Conservation (phyloP, 2,329 filamentous ascomycete species). For the Cytospora paraplurivora region DNA sequence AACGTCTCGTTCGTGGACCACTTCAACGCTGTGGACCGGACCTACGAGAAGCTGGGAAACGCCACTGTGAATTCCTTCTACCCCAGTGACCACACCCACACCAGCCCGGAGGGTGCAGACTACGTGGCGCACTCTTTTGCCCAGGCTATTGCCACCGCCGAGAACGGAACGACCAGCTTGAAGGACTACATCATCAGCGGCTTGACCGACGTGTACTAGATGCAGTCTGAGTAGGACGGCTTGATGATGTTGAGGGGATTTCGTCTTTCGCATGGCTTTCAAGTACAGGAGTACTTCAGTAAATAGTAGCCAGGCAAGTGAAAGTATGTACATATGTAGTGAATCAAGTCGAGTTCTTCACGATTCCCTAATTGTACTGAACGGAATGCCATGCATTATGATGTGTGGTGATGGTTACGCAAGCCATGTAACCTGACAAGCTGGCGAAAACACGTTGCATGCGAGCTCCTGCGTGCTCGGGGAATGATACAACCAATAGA, state of each 20-base stretch:
- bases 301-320: background rate
- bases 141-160: slow-evolving; percentile 44
- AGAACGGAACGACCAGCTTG: slow-evolving; percentile 37
- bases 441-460: no score
- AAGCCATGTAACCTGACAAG: no score
- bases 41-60: slow-evolving; percentile 51
- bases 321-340: no score
- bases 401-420: no score
- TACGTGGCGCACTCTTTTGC: slow-evolving; percentile 59
- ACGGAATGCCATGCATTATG: no score
- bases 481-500: no score
- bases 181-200: slow-evolving; percentile 31
- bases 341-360: no score
- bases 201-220: slow-evolving; percentile 33
- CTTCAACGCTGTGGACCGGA: slow-evolving; percentile 53
- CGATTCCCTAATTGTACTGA: no score
- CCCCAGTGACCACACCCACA: slow-evolving; percentile 63
- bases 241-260: background rate
- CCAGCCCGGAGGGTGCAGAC: slow-evolving; percentile 55
- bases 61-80: slow-evolving; percentile 52
- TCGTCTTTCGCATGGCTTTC: background rate
- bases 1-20: slow-evolving; percentile 60
- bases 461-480: no score
- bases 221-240: background rate
- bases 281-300: background rate